Conservation (phyloP, 495 filamentous ascomycete species). For the Articulospora tetracladia region DNA sequence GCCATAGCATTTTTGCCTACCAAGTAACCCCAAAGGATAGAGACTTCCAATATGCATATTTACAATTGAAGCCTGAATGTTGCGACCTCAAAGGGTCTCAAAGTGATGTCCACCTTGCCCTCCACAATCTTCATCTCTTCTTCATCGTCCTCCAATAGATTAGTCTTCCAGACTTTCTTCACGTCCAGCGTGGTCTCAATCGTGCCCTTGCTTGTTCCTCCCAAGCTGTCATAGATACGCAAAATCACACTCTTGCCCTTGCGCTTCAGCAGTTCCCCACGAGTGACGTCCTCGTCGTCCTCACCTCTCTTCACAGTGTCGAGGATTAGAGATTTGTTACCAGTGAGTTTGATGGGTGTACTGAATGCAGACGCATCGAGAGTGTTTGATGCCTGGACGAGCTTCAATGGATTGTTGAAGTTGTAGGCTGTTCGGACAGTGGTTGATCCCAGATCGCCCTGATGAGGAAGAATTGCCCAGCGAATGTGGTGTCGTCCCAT, state of each 20-base stretch:
- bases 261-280: slow-evolving; percentile 62
- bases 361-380: slow-evolving; percentile 32
- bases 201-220: slow-evolving; percentile 66
- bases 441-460: slow-evolving; percentile 60
- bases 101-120: slow-evolving; percentile 54
- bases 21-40: background rate
- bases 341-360: slow-evolving; percentile 49
- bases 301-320: slow-evolving; percentile 91
- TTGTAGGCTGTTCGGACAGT: slow-evolving; percentile 82
- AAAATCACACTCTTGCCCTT: slow-evolving; percentile 76
- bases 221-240: slow-evolving; percentile 87
- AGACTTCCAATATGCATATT: background rate
- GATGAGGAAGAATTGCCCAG: slow-evolving; percentile 88
- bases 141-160: slow-evolving; percentile 69
- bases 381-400: slow-evolving; percentile 35
- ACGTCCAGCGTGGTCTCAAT: slow-evolving; percentile 65
- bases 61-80: slow-evolving; percentile 76
- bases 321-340: slow-evolving; percentile 61
- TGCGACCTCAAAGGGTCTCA: slow-evolving; percentile 87
- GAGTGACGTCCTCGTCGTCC: slow-evolving; percentile 85
- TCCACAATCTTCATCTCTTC: slow-evolving; percentile 49
- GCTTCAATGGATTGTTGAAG: slow-evolving; percentile 79
- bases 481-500: slow-evolving; percentile 89
- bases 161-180: slow-evolving; percentile 74
- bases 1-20: background rate